These are phyloP conservation scores for Pneumocystis murina DNA, from an alignment of 1,139 yeast genomes.

Conservation along the genomic window DNA sequence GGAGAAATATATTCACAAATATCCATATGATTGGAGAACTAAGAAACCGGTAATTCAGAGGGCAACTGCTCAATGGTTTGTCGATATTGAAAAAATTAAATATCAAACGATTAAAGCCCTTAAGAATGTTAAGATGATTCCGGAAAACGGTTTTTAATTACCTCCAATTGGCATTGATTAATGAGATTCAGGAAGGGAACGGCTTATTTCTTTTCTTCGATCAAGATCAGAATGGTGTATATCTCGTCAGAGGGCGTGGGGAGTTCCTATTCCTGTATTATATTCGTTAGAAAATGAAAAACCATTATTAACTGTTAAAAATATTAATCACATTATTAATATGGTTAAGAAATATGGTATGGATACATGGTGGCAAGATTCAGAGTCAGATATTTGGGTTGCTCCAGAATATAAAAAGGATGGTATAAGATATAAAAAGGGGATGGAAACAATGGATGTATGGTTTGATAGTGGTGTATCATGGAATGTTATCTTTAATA, in stretches of 20 bases:
- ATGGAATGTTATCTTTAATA: constrained; percentile 34
- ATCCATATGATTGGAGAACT: constrained; percentile 96
- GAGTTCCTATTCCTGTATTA: constrained; percentile 88
- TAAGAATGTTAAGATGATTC: constrained; percentile 50
- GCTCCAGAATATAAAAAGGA: constrained; percentile 33
- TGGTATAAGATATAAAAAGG: constrained; percentile 39
- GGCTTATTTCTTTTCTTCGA: constrained; percentile 57
- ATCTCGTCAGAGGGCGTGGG: constrained; percentile 96
- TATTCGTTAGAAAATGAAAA: constrained; percentile 45
- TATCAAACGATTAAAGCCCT: constrained; percentile 45
- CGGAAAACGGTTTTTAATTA: constrained; percentile 29
- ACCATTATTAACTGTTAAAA: constrained; percentile 39
- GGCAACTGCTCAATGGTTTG: constrained; percentile 95
- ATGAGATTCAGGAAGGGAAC: constrained; percentile 36
- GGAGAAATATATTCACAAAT: constrained; percentile 53
- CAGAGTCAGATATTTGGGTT: constrained; percentile 50
- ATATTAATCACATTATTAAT: constrained; percentile 40
- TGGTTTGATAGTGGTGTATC: constrained; percentile 98
- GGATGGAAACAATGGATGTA: constrained; percentile 90
- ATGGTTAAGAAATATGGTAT: constrained; percentile 45
- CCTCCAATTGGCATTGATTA: not conserved
- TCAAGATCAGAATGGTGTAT: constrained; percentile 94
- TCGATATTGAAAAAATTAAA: constrained; percentile 66
- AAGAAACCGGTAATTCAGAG: constrained; percentile 88
- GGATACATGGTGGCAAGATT: constrained; percentile 54